phyloP scores from a whole-genome alignment of 164 flowering plant species.

The Berberis thunbergii region DNA sequence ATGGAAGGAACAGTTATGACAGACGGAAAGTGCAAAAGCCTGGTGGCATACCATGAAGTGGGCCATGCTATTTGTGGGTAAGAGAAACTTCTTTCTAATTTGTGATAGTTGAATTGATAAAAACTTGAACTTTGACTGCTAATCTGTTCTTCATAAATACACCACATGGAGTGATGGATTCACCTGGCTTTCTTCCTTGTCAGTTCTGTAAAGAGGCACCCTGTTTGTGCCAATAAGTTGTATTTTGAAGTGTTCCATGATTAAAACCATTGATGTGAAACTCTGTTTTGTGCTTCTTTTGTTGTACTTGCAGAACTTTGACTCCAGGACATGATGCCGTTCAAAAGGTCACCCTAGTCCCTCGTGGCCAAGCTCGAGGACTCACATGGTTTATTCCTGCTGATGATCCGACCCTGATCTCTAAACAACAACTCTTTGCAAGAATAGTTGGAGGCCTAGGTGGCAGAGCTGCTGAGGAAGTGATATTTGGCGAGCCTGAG shows the following conservation, averaged over 20 bases:
- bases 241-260: too few species aligned
- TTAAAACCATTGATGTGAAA: background rate
- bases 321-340: constrained; percentile 93
- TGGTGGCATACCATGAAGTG: constrained; percentile 91
- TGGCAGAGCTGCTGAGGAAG: constrained; percentile 87
- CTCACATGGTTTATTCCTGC: constrained; percentile 80
- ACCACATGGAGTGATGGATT: too few species aligned
- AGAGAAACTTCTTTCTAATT: constrained; percentile 4
- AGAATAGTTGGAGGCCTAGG: constrained; percentile 89
- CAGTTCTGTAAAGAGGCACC: too few species aligned
- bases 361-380: constrained; percentile 86
- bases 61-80: constrained; percentile 98
- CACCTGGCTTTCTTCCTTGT: too few species aligned
- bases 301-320: constrained; percentile 45
- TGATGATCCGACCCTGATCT: constrained; percentile 77
- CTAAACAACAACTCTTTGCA: constrained; percentile 81
- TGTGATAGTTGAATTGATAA: too few species aligned
- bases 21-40: constrained; percentile 85
- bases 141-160: too few species aligned
- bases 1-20: constrained; percentile 97
- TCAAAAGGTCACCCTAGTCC: constrained; percentile 77
- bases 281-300: background rate
- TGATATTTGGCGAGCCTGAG: constrained; percentile 82
- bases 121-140: too few species aligned
- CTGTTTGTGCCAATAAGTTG: too few species aligned